phyloP scores from a whole-genome alignment of 306 rosid species.

The Cotoneaster glaucophyllus region DNA sequence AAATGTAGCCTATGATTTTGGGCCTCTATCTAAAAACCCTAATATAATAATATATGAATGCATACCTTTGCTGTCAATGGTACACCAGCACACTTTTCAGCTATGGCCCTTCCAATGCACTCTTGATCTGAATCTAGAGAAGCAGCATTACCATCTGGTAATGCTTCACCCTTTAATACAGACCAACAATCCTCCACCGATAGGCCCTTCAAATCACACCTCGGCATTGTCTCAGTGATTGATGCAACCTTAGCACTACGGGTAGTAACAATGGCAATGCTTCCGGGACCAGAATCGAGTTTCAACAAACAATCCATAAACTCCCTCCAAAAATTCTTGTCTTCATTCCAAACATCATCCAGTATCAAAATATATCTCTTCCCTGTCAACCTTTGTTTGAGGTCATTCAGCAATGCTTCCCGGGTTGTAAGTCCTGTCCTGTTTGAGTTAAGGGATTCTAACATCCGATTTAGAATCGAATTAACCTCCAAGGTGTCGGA shows the following conservation, averaged over 20 bases:
- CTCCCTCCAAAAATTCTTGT: neutral
- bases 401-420: neutral
- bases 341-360: slow-evolving; percentile 24
- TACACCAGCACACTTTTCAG: neutral
- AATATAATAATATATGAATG: no score
- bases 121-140: no score
- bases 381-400: neutral
- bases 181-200: no score
- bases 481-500: neutral
- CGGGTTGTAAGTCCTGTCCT: neutral
- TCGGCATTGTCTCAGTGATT: no score
- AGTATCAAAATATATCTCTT: slow-evolving; percentile 16
- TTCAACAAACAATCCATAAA: neutral
- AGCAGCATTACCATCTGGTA: no score
- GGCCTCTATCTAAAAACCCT: no score
- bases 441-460: neutral
- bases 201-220: neutral
- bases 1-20: no score
- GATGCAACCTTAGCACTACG: neutral
- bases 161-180: no score
- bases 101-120: neutral
- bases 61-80: neutral
- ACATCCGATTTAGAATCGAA: neutral
- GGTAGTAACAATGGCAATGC: neutral
- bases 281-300: neutral